Base-by-base conservation (phyloP, 2,329 filamentous ascomycete species). In the Exophiala calicioides region DNA sequence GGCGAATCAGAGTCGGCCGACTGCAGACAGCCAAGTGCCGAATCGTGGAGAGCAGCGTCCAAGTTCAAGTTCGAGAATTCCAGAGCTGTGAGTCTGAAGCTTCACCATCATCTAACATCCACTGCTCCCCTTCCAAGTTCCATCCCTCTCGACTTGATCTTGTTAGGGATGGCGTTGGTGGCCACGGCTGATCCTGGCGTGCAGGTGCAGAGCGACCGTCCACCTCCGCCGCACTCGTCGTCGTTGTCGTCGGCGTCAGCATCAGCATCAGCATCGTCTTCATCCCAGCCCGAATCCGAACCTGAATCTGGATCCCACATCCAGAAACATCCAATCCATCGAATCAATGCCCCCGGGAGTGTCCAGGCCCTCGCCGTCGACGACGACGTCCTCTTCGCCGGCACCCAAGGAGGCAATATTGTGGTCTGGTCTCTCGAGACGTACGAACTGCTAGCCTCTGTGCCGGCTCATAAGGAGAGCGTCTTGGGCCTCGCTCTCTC, bases 331-430 rank as follows among this genome's bases (percentile, higher is more conserved):
- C 48, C 52, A 23, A 40, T 51, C 23, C 57, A 59, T 31, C 46
- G 53, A 18, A 48, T 59, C 32, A 47, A 53, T 23, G 51, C 55
- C 24, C 45, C 51, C 2, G 57, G 57, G n/a, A 59, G 57, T 13
- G 70, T 74, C 4, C 81, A 98, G 39, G 82, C 89, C 6, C 78
- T 98, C 45, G 88, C 84, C 3, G 81, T 95, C 18, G 90, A 88
- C 47, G 78, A 88, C 40, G 78, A 86, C 36, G 85, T 84, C 63
- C 86, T 98, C 43, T 98, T 89, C 67, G 90, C 91, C 13, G 93
- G 93, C 30, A 90, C 93, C 1, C 90, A 96, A 65, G 87, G 89
- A 54, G 93, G 93, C 52, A 89, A 96, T 70, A 95, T 98, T 52
- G 77, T 94, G 34, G 77, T 90, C 33, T 98, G 90, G 86, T 90